Evolutionary conservation across 2,329 filamentous ascomycete genomes (phyloP), one percentile per base, ranked within the genome.

Genomic region (Anisogramma anomala): DNA sequence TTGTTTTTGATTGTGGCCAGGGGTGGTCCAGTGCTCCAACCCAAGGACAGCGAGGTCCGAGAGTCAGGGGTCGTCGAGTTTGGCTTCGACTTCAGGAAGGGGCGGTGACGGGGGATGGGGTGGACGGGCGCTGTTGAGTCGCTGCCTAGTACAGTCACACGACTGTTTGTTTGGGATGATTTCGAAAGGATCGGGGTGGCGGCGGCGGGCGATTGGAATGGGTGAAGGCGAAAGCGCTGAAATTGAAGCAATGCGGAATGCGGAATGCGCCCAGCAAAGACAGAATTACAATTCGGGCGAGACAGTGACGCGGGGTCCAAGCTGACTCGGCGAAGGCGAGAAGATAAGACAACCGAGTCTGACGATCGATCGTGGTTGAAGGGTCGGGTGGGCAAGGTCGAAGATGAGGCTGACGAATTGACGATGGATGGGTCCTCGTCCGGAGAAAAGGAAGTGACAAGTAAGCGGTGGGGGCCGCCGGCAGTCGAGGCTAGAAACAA

Each of bases 301-400:
- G 41, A 33, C 19, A 44, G 33, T 35, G 44, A 41, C 44, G 44
- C 44, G 44, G 44, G 44, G 44, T 46, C 44, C 44, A 46, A 37
- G 44, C 44, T 46, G 44, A 46, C 41, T 46, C 44, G 40, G 44
- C 33, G 28, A 31, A 18, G 23, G 14, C 30, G 41, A 25, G 18
- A 9, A 23, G 25, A 28, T 15, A 33, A 39, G 41, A 36, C 41
- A 25, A 28, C 7, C 28, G 15, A 15, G 6, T 18, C 9, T 17
- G 17, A 18, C 27, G 15, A 11, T 33, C 40, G 34, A 33, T n/a
- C n/a, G n/a, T 25, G 11, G 23, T 25, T 11, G 23, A 25, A 37
- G 17, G 22, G 20, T 32, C 27, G 37, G 33, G 18, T 11, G 22
- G 26, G 13, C 11, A 30, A 38, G 9, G 35, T 26, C 38, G 39